Conservation (phyloP, 306 rosid genomes). For the Vigna reflexopilosa region DNA sequence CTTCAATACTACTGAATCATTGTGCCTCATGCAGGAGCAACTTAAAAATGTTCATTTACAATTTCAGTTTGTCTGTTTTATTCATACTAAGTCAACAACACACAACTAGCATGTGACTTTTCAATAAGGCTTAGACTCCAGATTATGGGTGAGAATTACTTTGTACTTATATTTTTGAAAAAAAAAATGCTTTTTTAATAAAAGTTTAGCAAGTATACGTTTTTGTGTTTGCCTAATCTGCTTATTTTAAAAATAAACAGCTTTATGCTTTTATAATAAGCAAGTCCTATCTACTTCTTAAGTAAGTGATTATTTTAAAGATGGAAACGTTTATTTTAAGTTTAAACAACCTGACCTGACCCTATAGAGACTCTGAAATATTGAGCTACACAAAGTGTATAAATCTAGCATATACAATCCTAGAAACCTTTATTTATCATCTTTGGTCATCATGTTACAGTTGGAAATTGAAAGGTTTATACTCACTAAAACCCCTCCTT, state of each 20-base stretch:
- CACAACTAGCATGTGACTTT: slow-evolving; percentile 16
- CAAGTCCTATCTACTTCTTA: no score
- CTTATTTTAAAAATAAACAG: no score
- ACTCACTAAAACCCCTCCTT: slow-evolving; percentile 1
- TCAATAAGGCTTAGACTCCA: slow-evolving; percentile 23
- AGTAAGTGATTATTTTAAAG: no score
- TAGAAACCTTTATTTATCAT: neutral
- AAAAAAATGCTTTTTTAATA: no score
- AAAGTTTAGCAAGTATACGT: no score
- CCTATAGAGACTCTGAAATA: neutral
- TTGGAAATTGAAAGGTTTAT: slow-evolving; percentile 5
- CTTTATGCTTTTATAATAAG: no score
- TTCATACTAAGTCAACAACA: neutral
- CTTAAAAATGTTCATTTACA: slow-evolving; percentile 7
- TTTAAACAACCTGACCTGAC: no score
- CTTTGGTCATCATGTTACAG: slow-evolving; percentile 5
- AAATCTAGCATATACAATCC: slow-evolving; percentile 7
- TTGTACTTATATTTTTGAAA: no score
- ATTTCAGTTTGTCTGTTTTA: neutral
- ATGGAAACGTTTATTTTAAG: no score
- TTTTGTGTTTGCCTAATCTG: no score
- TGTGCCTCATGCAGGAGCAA: slow-evolving; percentile 16
- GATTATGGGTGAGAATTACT: neutral
- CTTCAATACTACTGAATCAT: neutral
- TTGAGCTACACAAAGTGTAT: neutral